phyloP scores from a whole-genome alignment of 2,329 filamentous ascomycete species.

The Diaporthe caulivora region DNA sequence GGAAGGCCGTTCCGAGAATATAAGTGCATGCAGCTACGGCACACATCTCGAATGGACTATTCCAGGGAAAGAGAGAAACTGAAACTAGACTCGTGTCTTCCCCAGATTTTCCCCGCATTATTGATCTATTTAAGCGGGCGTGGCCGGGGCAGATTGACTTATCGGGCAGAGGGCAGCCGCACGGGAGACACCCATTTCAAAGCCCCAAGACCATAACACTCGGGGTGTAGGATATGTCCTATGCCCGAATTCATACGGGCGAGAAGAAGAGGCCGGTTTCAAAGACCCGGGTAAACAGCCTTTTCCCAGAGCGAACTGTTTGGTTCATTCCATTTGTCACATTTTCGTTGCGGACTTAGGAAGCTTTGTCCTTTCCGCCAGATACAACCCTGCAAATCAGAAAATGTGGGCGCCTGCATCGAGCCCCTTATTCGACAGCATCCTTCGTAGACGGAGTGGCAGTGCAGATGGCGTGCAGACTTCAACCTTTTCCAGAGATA shows the following conservation, averaged over 20 bases:
- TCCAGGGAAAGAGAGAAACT: neutral
- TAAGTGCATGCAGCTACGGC: neutral
- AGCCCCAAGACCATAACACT: neutral
- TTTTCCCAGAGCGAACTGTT: neutral
- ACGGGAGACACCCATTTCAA: neutral
- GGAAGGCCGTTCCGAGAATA: neutral
- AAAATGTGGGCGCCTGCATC: too few relatives aligned
- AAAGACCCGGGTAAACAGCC: neutral
- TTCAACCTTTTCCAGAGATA: too few relatives aligned
- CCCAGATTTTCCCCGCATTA: conserved; percentile 12
- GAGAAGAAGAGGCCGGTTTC: neutral
- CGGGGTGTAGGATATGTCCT: neutral
- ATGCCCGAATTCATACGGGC: neutral
- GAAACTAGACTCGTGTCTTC: neutral
- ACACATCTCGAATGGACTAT: neutral
- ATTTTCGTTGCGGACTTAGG: neutral
- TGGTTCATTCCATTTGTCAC: neutral
- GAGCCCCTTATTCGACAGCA: too few relatives aligned
- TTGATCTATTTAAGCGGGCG: neutral
- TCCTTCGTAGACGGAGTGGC: too few relatives aligned
- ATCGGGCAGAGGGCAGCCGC: neutral
- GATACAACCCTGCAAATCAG: too few relatives aligned
- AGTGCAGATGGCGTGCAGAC: too few relatives aligned
- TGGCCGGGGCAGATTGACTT: neutral
- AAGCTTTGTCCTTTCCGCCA: too few relatives aligned